Conservation (phyloP, 495 filamentous ascomycete genomes). For the Jackrogersella minutella region DNA sequence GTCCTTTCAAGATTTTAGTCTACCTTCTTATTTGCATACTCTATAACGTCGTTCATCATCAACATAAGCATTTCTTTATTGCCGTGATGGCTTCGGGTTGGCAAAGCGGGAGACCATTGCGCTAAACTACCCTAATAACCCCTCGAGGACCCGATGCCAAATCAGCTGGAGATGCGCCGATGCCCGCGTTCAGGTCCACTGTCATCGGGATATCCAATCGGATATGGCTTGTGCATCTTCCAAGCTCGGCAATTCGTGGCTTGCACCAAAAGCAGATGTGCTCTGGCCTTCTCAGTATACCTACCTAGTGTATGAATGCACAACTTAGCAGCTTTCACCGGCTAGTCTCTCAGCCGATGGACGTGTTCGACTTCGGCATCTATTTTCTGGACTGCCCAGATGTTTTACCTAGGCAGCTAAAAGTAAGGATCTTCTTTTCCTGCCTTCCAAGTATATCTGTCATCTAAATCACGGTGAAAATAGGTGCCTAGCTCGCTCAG, state of each 20-base stretch:
- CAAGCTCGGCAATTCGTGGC: slow-evolving; percentile 35
- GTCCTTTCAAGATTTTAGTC: no score
- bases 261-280: slow-evolving; percentile 7
- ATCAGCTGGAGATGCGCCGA: slow-evolving; percentile 25
- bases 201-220: slow-evolving; percentile 26
- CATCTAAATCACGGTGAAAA: not conserved
- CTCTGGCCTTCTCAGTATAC: slow-evolving; percentile 18
- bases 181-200: slow-evolving; percentile 21
- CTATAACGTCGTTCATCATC: no score
- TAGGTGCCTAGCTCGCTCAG: not conserved
- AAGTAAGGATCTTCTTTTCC: no score
- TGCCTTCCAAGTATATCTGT: not conserved
- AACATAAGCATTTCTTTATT: slow-evolving; percentile 16
- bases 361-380: slow-evolving; percentile 26
- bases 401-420: no score
- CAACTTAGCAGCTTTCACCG: slow-evolving; percentile 7
- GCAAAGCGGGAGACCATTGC: not conserved
- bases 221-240: slow-evolving; percentile 15
- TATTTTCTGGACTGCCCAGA: slow-evolving; percentile 1
- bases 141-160: slow-evolving; percentile 17
- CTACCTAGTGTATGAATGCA: slow-evolving; percentile 12
- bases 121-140: not conserved
- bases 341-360: slow-evolving; percentile 26
- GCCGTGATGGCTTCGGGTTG: slow-evolving; percentile 12
- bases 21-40: no score